These are phyloP conservation scores for Camellia lanceoleosa DNA, from an alignment of 148 eudicot species.

Conservation along the genomic window DNA sequence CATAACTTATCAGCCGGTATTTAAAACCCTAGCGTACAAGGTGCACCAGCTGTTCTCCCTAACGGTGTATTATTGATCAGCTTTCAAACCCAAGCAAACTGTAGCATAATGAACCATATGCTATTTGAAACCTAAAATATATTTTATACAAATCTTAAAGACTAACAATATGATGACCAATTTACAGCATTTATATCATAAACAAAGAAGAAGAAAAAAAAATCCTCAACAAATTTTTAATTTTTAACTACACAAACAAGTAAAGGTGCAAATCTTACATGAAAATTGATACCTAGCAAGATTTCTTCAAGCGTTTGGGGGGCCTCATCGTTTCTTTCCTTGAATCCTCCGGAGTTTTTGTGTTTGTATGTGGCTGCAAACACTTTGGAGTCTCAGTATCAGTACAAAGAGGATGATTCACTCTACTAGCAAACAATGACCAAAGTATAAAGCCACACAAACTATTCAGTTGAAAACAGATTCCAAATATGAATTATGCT, in stretches of 20 bases:
- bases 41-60: neutral
- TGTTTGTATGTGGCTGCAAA: constrained; percentile 32
- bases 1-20: no score
- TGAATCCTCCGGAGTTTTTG: constrained; percentile 39
- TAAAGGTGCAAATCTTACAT: constrained; percentile 16
- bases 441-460: neutral
- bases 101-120: neutral
- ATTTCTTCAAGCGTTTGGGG: constrained; percentile 54
- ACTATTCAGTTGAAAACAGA: neutral
- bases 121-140: neutral
- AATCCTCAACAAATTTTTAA: neutral
- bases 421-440: neutral
- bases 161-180: neutral
- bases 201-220: neutral
- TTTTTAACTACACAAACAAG: constrained; percentile 2
- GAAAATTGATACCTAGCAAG: constrained; percentile 29
- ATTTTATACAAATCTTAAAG: neutral
- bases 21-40: neutral
- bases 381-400: neutral
- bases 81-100: neutral
- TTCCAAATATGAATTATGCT: neutral
- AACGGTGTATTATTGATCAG: neutral
- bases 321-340: constrained; percentile 57
- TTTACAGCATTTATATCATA: neutral
- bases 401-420: neutral